Evolutionary conservation across 192 early-diverging fungal genomes (phyloP).

Genomic region (Coemansia sp.): DNA sequence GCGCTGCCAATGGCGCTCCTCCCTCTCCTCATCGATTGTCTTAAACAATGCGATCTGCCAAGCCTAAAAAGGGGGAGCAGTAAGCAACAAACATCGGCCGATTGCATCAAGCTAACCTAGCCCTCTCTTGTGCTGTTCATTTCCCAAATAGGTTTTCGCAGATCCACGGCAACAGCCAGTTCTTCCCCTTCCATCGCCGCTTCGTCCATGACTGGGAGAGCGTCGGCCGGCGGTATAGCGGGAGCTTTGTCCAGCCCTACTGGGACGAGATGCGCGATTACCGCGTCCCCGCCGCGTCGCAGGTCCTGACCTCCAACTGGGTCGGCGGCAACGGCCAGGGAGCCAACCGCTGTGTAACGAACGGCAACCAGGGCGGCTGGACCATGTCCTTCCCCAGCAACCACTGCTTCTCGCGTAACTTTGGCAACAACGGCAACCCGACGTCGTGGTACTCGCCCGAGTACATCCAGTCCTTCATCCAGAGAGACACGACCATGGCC

Average conservation of each 20-base stretch:
- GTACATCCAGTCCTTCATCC: conserved; percentile 41
- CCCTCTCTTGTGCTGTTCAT: background rate
- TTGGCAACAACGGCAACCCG: conserved; percentile 43
- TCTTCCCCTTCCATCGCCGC: conserved; percentile 58
- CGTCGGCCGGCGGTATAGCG: conserved; percentile 38
- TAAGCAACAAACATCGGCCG: background rate
- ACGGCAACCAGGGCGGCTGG: conserved; percentile 41
- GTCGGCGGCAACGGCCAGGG: conserved; percentile 52
- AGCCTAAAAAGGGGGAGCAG: background rate
- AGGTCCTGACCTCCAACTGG: conserved; percentile 44
- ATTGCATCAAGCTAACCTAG: background rate
- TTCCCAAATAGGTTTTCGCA: conserved; percentile 25
- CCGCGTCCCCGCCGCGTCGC: conserved; percentile 33
- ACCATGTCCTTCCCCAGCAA: conserved; percentile 38
- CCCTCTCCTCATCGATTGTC: conserved; percentile 6
- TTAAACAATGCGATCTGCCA: conserved; percentile 1
- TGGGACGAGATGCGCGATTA: conserved; percentile 57
- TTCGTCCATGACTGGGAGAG: conserved; percentile 54
- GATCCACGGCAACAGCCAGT: conserved; percentile 54
- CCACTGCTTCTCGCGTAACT: conserved; percentile 54
- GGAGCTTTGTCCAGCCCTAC: conserved; percentile 47
- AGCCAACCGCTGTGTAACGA: conserved; percentile 33
- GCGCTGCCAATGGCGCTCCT: background rate
- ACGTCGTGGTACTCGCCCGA: conserved; percentile 50
- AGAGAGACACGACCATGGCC: conserved; percentile 36